Evolutionary conservation across 1,284 basidiomycete species (phyloP), one percentile per base, ranked within the genome.

Genomic region (Cryptococcus jaspeensis): DNA sequence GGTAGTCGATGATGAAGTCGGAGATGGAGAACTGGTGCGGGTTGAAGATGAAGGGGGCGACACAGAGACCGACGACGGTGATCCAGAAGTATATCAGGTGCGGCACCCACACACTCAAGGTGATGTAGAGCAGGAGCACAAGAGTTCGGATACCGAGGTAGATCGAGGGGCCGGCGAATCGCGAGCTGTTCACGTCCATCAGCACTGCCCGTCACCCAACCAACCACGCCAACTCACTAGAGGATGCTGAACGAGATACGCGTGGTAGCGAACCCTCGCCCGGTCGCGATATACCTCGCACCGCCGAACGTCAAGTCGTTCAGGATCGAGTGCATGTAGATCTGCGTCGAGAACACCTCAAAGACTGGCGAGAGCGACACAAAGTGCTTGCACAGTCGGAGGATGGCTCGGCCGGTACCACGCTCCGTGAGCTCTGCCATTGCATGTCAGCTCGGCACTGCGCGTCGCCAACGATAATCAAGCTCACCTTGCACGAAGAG

Each of bases 231-330:
- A 6, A 70, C 69, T 67, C 44, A 70, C 64, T 92, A 94, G 20
- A 96, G 80, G 65, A 93, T 93, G 72, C 85, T 88, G 82, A 97
- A 97, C 61, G 87, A 89, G 63, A 95, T 90, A 55, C 93, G 84
- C 20, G 90, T 90, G 7, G 93, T 96, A 16, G 93, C 93, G 73
- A 97, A 97, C 43, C 93, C 93, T 84, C 93, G 90, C 56, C 93
- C 93, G n/a, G 93, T 97, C n/a, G 93, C 92, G 66, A 97, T 97
- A 78, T 96, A 97, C 59, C 93, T 85, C 51, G 93, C 93, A 59
- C 93, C 93, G 78, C 93, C 93, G 62, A 95, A 95, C 3, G 90
- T 93, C 80, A 96, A 81, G 78, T 96, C 93, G 78, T 87, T 95
- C 65, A 95, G 79, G 73, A 96, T 93, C 32, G 93, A 96, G 72